Base-by-base conservation (phyloP, 352 stramenopile genomes). In the Globisporangium megalacanthum region DNA sequence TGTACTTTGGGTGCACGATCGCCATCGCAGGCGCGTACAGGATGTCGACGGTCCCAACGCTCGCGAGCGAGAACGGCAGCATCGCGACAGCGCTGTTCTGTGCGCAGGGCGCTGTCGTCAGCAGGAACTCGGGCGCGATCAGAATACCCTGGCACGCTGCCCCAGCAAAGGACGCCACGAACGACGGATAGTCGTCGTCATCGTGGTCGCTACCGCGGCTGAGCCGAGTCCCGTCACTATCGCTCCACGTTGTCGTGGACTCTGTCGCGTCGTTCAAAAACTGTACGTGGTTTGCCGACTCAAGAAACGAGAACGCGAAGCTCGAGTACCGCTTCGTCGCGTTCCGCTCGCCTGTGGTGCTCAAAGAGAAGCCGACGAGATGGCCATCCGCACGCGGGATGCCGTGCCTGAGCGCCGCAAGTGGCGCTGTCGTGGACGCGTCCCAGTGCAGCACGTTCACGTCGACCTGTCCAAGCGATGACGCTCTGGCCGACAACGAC, bases 31-130 rank as follows among this genome's bases (percentile, higher is more conserved):
- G 44, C 4, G 35, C 22, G 33, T 52, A 45, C 25, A 22, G 46
- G 22, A 61, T 39, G 42, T 44, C 17, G n/a, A 66, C 29, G 17
- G 17, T 31, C 6, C 10, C 46, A 20, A 61, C 61, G 19, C 49
- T 15, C 1, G 59, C 53, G 14, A 35, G 25, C 6, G 19, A 6
- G 10, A 59, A 59, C 13, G 29, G 39, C 8, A 66, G 52, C 4
- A 48, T 25, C 3, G 37, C 22, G 9, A 58, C 45, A 3, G 44
- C 20, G 14, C 57, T 45, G 13, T 35, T 19, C 19, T 52, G 31
- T 3, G 66, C 46, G 19, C 66, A 73, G 19, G 66, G 68, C 13
- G 68, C 68, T 1, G 68, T 72, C 8, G 68, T 73, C 52, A 76
- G 58, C 29, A 76, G 59, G 20, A 53, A 67, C 45, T 76, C 60